These are phyloP conservation scores for Pseudogymnoascus sp. DNA, from an alignment of 2,329 filamentous ascomycete species.

Conservation along the genomic window DNA sequence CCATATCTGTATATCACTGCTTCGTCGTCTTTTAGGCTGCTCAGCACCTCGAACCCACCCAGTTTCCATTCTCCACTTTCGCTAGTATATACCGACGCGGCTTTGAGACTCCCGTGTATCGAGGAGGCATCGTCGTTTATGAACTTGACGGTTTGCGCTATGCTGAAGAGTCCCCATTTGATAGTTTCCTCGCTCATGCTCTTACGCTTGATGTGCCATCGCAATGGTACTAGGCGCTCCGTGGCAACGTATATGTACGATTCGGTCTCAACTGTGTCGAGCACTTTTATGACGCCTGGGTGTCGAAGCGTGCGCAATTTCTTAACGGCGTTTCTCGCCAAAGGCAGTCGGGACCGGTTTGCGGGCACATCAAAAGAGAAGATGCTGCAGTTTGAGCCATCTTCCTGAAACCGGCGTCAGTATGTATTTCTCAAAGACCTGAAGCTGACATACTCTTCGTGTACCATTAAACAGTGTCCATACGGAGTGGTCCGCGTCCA, in stretches of 20 bases:
- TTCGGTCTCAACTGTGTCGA: conserved; percentile 96
- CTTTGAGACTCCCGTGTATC: conserved; percentile 79
- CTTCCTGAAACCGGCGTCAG: conserved; percentile 55
- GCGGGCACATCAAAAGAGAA: conserved; percentile 87
- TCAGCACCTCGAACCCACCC: conserved; percentile 86
- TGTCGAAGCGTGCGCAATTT: conserved; percentile 90
- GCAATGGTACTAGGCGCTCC: conserved; percentile 76
- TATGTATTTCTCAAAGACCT: background rate
- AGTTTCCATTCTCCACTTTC: conserved; percentile 98
- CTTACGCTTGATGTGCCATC: conserved; percentile 84
- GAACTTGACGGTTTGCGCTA: conserved; percentile 92
- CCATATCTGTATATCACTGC: conserved; percentile 89
- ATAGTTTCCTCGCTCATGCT: conserved; percentile 84
- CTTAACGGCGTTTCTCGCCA: conserved; percentile 88
- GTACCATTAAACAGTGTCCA: conserved; percentile 96
- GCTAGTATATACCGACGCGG: conserved; percentile 82
- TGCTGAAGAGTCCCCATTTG: conserved; percentile 88
- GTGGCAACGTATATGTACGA: conserved; percentile 94
- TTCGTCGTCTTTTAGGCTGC: conserved; percentile 93
- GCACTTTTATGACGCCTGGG: conserved; percentile 86
- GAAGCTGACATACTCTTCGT: conserved; percentile 55
- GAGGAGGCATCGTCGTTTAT: conserved; percentile 90
- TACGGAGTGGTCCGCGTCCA: conserved; percentile 87
- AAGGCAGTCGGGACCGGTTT: conserved; percentile 72
- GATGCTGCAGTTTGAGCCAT: conserved; percentile 89